Percentiles rank a stretch among this genome's conserved stretches.
Evolutionary conservation across 805 yeast species (phyloP).

Genomic region (Maudiozyma saulgeensis): DNA sequence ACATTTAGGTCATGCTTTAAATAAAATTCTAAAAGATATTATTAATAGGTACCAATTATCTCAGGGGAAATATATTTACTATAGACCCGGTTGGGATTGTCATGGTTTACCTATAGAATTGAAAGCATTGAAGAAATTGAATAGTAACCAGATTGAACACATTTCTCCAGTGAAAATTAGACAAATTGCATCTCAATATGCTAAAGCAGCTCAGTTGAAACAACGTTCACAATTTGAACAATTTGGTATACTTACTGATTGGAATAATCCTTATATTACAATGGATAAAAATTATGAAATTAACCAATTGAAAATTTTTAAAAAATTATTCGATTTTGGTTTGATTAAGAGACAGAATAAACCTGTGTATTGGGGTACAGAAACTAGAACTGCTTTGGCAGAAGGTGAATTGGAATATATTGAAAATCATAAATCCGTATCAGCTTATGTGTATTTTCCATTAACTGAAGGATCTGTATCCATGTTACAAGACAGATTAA

Average conservation of each 20-base stretch:
- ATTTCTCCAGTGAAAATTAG: slow-evolving; percentile 45
- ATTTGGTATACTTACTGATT: slow-evolving; percentile 79
- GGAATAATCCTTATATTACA: slow-evolving; percentile 65
- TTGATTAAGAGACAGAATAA: slow-evolving; percentile 75
- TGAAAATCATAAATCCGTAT: slow-evolving; percentile 53
- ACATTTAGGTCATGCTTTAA: slow-evolving; percentile 87
- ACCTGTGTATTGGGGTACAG: slow-evolving; percentile 97
- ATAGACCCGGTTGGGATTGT: slow-evolving; percentile 97
- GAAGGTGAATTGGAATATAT: slow-evolving; percentile 93
- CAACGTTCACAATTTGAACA: slow-evolving; percentile 59
- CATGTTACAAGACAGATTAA: slow-evolving; percentile 3
- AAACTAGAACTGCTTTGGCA: slow-evolving; percentile 87
- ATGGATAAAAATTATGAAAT: slow-evolving; percentile 62
- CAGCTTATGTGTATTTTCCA: slow-evolving; percentile 65
- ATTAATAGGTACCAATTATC: slow-evolving; percentile 62
- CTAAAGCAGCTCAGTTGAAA: slow-evolving; percentile 49
- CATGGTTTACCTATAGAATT: slow-evolving; percentile 96
- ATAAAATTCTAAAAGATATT: slow-evolving; percentile 82
- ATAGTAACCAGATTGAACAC: slow-evolving; percentile 26
- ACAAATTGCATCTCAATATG: slow-evolving; percentile 57
- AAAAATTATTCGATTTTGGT: slow-evolving; percentile 51
- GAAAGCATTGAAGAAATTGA: slow-evolving; percentile 54
- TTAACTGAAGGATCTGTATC: slow-evolving; percentile 24
- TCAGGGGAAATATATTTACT: slow-evolving; percentile 53
- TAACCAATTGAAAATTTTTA: slow-evolving; percentile 64